A percentile compares a stretch with the other conserved stretches of the same genome.
Evolutionary conservation across 2,329 filamentous ascomycete species (phyloP).

Genomic region (Ophiostoma triangulosporum): DNA sequence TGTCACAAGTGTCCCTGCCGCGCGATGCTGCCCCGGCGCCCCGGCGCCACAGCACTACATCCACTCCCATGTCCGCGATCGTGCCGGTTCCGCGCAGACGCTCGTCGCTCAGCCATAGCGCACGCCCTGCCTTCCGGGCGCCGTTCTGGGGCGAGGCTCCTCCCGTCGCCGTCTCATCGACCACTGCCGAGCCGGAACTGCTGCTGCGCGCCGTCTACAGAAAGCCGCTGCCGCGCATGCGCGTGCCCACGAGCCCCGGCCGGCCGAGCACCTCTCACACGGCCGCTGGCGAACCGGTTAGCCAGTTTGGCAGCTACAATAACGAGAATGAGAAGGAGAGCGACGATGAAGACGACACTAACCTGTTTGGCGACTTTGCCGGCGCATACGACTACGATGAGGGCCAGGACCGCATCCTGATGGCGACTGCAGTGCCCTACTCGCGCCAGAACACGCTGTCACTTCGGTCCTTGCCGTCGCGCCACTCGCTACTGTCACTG

Average conservation of each 20-base stretch:
- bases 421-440: constrained; percentile 7
- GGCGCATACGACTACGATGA: constrained; percentile 3
- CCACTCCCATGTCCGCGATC: background rate
- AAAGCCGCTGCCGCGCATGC: constrained; percentile 1
- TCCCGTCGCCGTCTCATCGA: background rate
- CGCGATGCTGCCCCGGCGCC: background rate
- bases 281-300: background rate
- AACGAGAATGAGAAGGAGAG: constrained; percentile 2
- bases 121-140: background rate
- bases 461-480: constrained; percentile 1
- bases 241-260: background rate
- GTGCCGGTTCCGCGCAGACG: constrained; percentile 3
- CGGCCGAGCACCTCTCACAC: background rate
- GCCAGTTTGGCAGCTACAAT: background rate
- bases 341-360: background rate
- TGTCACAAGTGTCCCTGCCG: background rate
- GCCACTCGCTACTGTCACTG: constrained; percentile 1
- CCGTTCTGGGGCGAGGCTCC: background rate
- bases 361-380: constrained; percentile 7
- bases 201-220: constrained; percentile 6
- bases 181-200: background rate
- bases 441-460: constrained; percentile 2
- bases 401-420: constrained; percentile 8
- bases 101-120: constrained; percentile 2
- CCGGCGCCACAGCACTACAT: background rate